Conservation (phyloP, 2,329 filamentous ascomycete species). For the Ampelomyces quisqualis region DNA sequence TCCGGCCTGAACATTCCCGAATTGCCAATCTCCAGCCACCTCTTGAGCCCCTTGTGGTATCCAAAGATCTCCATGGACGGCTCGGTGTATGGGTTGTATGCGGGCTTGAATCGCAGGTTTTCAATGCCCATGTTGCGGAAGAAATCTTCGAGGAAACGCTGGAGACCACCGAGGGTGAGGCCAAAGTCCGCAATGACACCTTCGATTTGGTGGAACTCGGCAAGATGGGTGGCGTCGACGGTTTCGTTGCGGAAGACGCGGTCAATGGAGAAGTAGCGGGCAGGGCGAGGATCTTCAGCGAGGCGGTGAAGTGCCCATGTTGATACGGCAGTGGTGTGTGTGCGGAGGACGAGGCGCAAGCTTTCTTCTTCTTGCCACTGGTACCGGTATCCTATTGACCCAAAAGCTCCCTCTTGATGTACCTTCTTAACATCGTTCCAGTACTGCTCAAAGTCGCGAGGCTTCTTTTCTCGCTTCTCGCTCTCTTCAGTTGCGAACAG, state of each 20-base stretch:
- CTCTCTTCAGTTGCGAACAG: constrained; percentile 60
- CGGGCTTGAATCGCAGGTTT: constrained; percentile 90
- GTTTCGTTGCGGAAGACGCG: constrained; percentile 97
- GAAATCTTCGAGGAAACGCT: constrained; percentile 94
- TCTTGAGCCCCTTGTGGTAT: constrained; percentile 68
- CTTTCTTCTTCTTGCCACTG: constrained; percentile 89
- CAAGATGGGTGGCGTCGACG: constrained; percentile 93
- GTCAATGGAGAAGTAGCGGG: constrained; percentile 98
- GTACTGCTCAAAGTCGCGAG: constrained; percentile 76
- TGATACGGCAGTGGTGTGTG: constrained; percentile 91
- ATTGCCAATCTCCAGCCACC: constrained; percentile 93
- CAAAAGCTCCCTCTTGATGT: constrained; percentile 88
- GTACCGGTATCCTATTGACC: constrained; percentile 94
- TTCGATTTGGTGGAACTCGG: constrained; percentile 98
- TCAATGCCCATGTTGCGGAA: constrained; percentile 93
- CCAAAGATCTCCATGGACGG: constrained; percentile 96
- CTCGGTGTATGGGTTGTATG: constrained; percentile 78
- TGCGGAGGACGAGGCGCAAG: constrained; percentile 83
- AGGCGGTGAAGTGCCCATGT: constrained; percentile 89
- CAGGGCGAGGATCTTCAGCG: constrained; percentile 77
- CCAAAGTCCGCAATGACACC: constrained; percentile 97
- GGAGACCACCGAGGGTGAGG: constrained; percentile 84
- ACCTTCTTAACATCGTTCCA: constrained; percentile 85
- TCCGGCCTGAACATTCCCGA: constrained; percentile 98
- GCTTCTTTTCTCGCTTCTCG: constrained; percentile 51